Base-by-base conservation (phyloP, 2,329 filamentous ascomycete genomes). In the Cordyceps pruinosa region DNA sequence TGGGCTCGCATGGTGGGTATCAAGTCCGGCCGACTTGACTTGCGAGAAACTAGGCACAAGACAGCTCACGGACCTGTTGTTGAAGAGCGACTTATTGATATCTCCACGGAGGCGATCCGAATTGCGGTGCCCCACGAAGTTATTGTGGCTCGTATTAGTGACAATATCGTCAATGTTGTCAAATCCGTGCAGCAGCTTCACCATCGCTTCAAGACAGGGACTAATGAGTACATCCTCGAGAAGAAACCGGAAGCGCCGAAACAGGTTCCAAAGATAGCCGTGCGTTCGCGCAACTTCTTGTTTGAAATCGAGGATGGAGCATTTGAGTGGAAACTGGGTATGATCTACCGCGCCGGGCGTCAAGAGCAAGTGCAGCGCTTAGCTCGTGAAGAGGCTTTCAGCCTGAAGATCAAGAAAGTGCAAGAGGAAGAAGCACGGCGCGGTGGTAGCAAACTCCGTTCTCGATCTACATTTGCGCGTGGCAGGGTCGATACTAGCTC, bases 281-380 rank as follows among this genome's bases (percentile, higher is more conserved):
- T 99, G 10, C 84, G 91, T 52, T 88, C 87, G 56, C 88, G 89
- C 64, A 89, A 88, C 5, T 78, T 99, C 25, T 74, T 96, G 2
- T 93, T 99, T 59, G 93, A 97, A 67, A 78, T 99, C 35, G 94
- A 99, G 72, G 94, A 99, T 69, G 93, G 94, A 50, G 87, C 90
- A 0, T 99, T 99, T 66, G 94, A 99, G 70, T 99, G 92, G 89
- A 97, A 97, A 69, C 77, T 99, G 10, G 90, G 92, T 17, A 86
- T 91, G 67, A 99, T 99, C 52, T 99, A 97, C 70, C 86, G 93
- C 32, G 84, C 90, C 46, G 94, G 95, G 0, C 79, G 93, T 21
- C 77, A 92, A 56, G 94, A 99, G 70, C 93, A 97, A 71, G 86
- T 87, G 68, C 94, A 97, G 70, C 83, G 94, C 21, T 76, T 96